Base-by-base conservation (phyloP, 306 rosid species). In the Argentina anserina region DNA sequence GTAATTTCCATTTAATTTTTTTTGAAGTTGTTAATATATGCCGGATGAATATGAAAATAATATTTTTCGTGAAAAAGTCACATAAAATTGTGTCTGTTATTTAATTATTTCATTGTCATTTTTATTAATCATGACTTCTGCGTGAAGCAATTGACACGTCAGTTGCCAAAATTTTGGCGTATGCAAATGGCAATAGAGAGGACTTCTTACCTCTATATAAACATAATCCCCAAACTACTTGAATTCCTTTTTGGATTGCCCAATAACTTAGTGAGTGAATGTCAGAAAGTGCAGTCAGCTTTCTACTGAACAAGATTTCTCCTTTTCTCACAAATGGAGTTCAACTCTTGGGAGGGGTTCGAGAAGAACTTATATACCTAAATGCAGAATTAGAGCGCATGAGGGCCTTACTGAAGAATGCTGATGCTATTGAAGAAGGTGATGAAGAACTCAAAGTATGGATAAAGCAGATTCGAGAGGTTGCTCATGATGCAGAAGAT, bases 271-370 rank as follows among this genome's bases (percentile, higher is more conserved):
- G 40, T 45, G 39, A 67, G 9, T 20, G 36, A 28, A 84, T 89
- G 96, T 87, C 87, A 60, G 96, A 89, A 75, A 83, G 83, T 82
- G 69, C 83, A 17, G 82, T 89, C 15, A n/a, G 61, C 2, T 83
- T 78, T 64, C 61, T 85, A 26, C 60, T 87, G 49, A 80, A 82
- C 59, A 87, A 83, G 68, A 71, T 87, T 15, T 43, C 53, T 20
- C 9, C 49, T 5, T 58, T 88, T 5, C 78, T 84, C 9, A 67
- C 76, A 74, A 79, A 75, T 63, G 85, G 85, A 76, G 79, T 82
- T 58, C 83, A 78, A 12, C 70, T 76, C 45, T 52, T 72, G 39
- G 78, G 0, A 52, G 87, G 96, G 25, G 91, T 80, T 45, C 45
- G 46, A 43, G 72, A 78, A 53, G 82, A 76, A 64, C 65, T 82